These are phyloP conservation scores for Curvularia lunata DNA, from an alignment of 2,329 filamentous ascomycete genomes.

Conservation along the genomic window DNA sequence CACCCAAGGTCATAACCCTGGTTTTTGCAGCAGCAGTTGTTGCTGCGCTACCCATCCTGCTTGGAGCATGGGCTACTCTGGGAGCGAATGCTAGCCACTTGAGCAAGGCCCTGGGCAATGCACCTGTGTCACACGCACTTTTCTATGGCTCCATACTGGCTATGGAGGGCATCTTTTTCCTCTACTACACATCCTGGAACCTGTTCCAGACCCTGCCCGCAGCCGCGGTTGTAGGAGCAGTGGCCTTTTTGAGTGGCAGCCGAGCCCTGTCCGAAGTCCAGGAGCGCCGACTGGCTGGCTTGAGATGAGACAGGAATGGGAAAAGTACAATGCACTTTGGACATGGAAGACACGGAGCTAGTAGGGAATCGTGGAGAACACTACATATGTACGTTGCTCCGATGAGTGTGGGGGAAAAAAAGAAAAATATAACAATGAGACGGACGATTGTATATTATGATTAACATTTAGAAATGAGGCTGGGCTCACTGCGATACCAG, in stretches of 20 bases:
- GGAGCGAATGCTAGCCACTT: constrained; percentile 85
- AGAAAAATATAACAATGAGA: neutral
- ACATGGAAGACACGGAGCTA: neutral
- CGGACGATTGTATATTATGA: neutral
- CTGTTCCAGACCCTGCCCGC: constrained; percentile 87
- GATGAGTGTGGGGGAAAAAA: neutral
- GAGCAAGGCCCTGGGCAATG: constrained; percentile 72
- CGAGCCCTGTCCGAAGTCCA: constrained; percentile 93
- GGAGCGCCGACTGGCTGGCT: constrained; percentile 78
- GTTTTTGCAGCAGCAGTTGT: constrained; percentile 77
- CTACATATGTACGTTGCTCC: neutral
- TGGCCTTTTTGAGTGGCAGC: constrained; percentile 85
- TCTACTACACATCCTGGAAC: constrained; percentile 93
- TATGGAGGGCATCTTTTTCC: constrained; percentile 90
- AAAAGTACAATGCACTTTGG: neutral
- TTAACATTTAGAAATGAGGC: neutral
- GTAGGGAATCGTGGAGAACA: neutral
- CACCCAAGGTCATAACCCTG: constrained; percentile 78
- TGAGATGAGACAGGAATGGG: constrained; percentile 58
- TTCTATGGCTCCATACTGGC: constrained; percentile 88
- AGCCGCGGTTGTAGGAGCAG: constrained; percentile 68
- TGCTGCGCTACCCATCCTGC: constrained; percentile 74
- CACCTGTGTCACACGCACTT: constrained; percentile 79
- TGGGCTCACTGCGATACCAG: neutral
- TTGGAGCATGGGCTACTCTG: constrained; percentile 75